A percentile compares a stretch with the other conserved stretches of the same genome.
These are phyloP conservation scores for Ceratobasidium sp. DNA, from an alignment of 1,284 basidiomycete genomes.

Conservation along the genomic window DNA sequence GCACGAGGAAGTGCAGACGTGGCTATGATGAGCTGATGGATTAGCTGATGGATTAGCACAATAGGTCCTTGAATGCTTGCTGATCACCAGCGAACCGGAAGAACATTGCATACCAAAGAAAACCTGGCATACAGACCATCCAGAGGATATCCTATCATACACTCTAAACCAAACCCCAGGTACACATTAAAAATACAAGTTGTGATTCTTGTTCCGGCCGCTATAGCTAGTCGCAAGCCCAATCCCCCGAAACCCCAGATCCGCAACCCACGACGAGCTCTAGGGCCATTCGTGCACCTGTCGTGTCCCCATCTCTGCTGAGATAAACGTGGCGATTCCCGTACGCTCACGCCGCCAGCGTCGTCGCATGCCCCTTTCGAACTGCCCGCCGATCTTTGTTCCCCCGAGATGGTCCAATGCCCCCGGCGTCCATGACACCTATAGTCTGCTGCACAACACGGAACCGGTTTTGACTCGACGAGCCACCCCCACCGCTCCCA, in stretches of 20 bases:
- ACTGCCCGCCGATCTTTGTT: constrained; percentile 27
- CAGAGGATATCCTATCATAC: constrained; percentile 8
- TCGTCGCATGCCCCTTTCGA: constrained; percentile 10
- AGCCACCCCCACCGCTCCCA: neutral
- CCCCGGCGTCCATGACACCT: neutral
- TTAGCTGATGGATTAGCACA: too few relatives aligned
- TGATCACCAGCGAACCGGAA: too few relatives aligned
- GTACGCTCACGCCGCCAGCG: neutral
- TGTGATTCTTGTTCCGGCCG: constrained; percentile 2
- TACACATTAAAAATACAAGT: constrained; percentile 10
- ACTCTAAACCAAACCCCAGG: constrained; percentile 5
- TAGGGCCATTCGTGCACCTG: neutral
- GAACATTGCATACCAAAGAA: neutral
- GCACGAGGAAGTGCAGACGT: too few relatives aligned
- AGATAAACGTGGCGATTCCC: too few relatives aligned
- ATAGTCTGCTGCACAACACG: constrained; percentile 23
- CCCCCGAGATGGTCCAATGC: constrained; percentile 15
- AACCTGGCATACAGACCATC: neutral
- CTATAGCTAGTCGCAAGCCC: constrained; percentile 17
- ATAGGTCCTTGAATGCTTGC: too few relatives aligned
- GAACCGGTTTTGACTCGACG: constrained; percentile 29
- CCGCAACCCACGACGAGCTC: constrained; percentile 4
- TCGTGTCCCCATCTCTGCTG: neutral
- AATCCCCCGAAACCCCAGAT: too few relatives aligned
- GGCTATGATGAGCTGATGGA: too few relatives aligned